Base-by-base conservation (phyloP, 257 asterid genomes). In the Forsythia suspensa region DNA sequence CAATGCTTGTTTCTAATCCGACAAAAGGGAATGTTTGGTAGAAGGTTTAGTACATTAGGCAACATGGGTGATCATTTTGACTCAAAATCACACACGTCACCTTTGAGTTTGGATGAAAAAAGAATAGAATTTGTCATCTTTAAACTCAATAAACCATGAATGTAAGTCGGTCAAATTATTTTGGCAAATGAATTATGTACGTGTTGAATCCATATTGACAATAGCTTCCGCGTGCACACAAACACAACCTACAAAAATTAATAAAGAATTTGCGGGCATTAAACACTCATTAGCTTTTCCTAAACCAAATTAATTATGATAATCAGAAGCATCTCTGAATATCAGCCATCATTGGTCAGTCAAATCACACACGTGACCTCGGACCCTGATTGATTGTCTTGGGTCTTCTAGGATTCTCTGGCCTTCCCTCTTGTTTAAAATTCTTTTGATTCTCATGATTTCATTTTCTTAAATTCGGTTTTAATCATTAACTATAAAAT, bases 321-420 rank as follows among this genome's bases (percentile, higher is more conserved):
- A 18, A 51, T 42, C 12, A 55, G 24, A n/a, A 55, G 65, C 34
- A 29, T 29, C 34, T 29, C 34, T 29, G 59, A 52, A 4, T 40
- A 38, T 21, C 41, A 69, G 52, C 18, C 73, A 68, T 77, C 7
- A 77, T 71, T 65, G 71, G 2, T 34, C 48, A 71, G 20, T 63
- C 68, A n/a, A 36, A 76, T 40, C 15, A 38, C 78, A 72, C 77
- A 81, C 78, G 85, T 77, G 82, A 66, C 77, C 40, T 77, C 77
- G 21, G 77, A 42, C 77, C 51, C 75, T 73, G 82, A 77, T 57
- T 57, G 76, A 77, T 39, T 34, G 70, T 34, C 69, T 55, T 39
- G 4, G 9, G 72, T 21, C 76, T 21, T 44, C 61, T 21, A 51
- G 16, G 55, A 40, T 41, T 71, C 61, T 40, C 2, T 20, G 61